These are phyloP conservation scores for Globisporangium recalcitrans DNA, from an alignment of 352 stramenopile species.

Conservation along the genomic window DNA sequence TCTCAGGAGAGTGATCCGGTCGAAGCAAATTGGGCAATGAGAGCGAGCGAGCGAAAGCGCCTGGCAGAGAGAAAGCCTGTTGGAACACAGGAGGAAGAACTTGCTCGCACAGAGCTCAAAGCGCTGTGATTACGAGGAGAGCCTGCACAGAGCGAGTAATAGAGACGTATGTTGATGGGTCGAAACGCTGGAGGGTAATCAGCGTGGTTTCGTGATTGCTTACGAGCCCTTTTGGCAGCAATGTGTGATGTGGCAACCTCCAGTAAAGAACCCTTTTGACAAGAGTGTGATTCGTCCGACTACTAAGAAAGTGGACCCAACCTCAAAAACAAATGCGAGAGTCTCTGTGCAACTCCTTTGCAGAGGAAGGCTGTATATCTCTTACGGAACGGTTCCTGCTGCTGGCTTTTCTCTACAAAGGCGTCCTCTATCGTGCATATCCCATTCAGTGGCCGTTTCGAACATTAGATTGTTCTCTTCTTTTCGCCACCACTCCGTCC, in stretches of 20 bases:
- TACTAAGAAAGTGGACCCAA: neutral
- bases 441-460: no score
- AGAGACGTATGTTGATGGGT: neutral
- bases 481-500: no score
- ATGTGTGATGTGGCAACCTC: neutral
- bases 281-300: neutral
- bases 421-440: no score
- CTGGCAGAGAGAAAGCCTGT: no score
- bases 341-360: no score
- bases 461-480: no score
- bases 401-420: no score
- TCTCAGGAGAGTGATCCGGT: no score
- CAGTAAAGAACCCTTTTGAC: neutral
- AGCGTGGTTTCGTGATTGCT: neutral
- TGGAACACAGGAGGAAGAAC: neutral
- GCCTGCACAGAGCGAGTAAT: neutral
- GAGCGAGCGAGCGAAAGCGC: no score
- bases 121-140: neutral
- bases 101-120: neutral
- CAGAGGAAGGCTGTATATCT: no score
- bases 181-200: neutral
- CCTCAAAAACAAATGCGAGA: neutral
- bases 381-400: no score
- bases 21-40: no score
- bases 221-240: neutral